A percentile compares a stretch with the other conserved stretches of the same genome.
phyloP scores from a whole-genome alignment of 1,139 yeast species.

The Citeromyces hawaiiensis region DNA sequence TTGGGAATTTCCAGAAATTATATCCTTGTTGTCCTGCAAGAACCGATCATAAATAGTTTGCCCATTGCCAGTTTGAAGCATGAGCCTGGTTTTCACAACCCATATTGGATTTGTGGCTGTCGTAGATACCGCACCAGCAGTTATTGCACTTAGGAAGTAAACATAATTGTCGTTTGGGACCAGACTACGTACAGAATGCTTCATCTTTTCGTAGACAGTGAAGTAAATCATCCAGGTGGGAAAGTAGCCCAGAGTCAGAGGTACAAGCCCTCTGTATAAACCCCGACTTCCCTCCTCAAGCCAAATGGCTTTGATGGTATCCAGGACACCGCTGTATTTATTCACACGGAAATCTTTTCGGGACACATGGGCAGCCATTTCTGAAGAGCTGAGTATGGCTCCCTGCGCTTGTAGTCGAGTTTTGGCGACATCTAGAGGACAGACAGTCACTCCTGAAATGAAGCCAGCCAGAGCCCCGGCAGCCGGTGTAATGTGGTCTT shows the following conservation, averaged over 20 bases:
- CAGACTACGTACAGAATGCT: slow-evolving; percentile 13
- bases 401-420: slow-evolving; percentile 95
- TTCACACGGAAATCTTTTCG: slow-evolving; percentile 9
- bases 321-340: slow-evolving; percentile 42
- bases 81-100: slow-evolving; percentile 90
- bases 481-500: slow-evolving; percentile 36
- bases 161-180: slow-evolving; percentile 33
- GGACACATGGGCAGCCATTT: slow-evolving; percentile 5
- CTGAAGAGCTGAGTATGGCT: slow-evolving; percentile 21
- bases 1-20: slow-evolving; percentile 8
- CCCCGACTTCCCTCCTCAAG: slow-evolving; percentile 75
- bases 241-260: slow-evolving; percentile 83
- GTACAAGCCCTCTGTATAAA: slow-evolving; percentile 79
- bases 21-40: slow-evolving; percentile 6
- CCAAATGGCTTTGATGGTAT: slow-evolving; percentile 47
- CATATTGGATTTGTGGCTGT: slow-evolving; percentile 91
- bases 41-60: slow-evolving; percentile 22
- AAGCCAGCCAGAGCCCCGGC: slow-evolving; percentile 92
- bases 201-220: slow-evolving; percentile 71
- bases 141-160: slow-evolving; percentile 71
- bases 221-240: slow-evolving; percentile 98
- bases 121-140: slow-evolving; percentile 84
- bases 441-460: slow-evolving; percentile 77
- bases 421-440: slow-evolving; percentile 90
- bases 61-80: slow-evolving; percentile 65